Conservation (phyloP, 148 eudicot species). For the Amaranthus palmeri region DNA sequence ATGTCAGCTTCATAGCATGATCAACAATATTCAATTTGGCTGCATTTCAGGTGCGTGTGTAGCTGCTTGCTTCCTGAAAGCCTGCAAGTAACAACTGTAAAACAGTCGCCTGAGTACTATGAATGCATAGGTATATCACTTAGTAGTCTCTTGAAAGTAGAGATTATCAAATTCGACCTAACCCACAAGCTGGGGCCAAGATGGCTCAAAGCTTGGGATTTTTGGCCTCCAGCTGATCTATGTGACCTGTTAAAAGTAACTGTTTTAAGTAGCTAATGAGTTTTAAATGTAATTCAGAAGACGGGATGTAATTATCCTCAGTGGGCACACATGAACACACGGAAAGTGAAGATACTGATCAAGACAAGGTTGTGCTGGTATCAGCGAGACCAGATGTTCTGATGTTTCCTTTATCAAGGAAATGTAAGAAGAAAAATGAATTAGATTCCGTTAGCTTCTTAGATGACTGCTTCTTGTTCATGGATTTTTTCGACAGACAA, state of each 20-base stretch:
- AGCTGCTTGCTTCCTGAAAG: conserved; percentile 88
- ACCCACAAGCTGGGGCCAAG: no score
- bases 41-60: conserved; percentile 61
- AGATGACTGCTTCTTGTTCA: neutral
- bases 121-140: conserved; percentile 34
- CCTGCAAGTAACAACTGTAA: conserved; percentile 71
- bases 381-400: conserved; percentile 28
- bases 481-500: neutral
- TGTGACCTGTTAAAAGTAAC: no score
- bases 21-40: neutral
- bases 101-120: conserved; percentile 71
- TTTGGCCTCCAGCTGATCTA: no score
- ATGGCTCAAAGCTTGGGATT: no score
- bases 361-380: conserved; percentile 42
- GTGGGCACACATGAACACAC: conserved; percentile 30
- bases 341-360: conserved; percentile 50
- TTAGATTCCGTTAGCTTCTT: neutral
- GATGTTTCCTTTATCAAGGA: conserved; percentile 66
- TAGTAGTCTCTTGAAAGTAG: no score
- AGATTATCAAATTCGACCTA: no score
- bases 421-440: conserved; percentile 34
- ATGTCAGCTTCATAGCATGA: neutral
- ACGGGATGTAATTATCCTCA: conserved; percentile 42
- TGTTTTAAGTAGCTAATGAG: neutral
- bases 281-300: conserved; percentile 28